Conservation (phyloP, 1,284 basidiomycete genomes). For the Irpex rosettiformis region DNA sequence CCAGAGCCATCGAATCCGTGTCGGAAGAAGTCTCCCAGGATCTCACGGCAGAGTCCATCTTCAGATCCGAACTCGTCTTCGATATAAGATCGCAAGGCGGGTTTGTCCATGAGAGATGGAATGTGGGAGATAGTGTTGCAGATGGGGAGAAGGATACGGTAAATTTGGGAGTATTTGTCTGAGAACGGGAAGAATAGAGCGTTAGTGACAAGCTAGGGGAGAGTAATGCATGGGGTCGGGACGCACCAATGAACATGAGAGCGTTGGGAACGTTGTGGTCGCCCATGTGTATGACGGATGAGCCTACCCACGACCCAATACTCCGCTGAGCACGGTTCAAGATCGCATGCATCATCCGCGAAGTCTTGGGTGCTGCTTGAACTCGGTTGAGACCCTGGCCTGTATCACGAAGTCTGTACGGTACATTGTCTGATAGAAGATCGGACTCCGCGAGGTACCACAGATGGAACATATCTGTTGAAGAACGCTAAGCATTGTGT, state of each 20-base stretch:
- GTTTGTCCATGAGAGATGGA: slow-evolving; percentile 56
- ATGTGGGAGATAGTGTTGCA: slow-evolving; percentile 76
- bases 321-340: slow-evolving; percentile 75
- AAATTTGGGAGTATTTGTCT: slow-evolving; percentile 86
- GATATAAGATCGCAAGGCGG: slow-evolving; percentile 70
- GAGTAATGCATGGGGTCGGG: not conserved
- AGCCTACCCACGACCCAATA: slow-evolving; percentile 77
- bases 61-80: slow-evolving; percentile 74
- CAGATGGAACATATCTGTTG: slow-evolving; percentile 75
- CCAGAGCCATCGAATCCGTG: slow-evolving; percentile 83
- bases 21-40: slow-evolving; percentile 77
- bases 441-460: slow-evolving; percentile 80
- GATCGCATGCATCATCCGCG: slow-evolving; percentile 80
- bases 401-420: slow-evolving; percentile 77
- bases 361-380: slow-evolving; percentile 78
- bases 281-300: slow-evolving; percentile 53
- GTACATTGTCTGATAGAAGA: slow-evolving; percentile 64
- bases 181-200: not conserved
- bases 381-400: slow-evolving; percentile 83
- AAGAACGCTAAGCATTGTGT: not conserved
- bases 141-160: slow-evolving; percentile 79
- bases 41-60: slow-evolving; percentile 63
- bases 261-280: slow-evolving; percentile 89
- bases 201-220: not conserved
- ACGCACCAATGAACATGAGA: slow-evolving; percentile 69